Evolutionary conservation across 768 basidiomycete genomes (phyloP), one percentile per base, ranked within the genome.

Genomic region (Pleurotus citrinopileatus): DNA sequence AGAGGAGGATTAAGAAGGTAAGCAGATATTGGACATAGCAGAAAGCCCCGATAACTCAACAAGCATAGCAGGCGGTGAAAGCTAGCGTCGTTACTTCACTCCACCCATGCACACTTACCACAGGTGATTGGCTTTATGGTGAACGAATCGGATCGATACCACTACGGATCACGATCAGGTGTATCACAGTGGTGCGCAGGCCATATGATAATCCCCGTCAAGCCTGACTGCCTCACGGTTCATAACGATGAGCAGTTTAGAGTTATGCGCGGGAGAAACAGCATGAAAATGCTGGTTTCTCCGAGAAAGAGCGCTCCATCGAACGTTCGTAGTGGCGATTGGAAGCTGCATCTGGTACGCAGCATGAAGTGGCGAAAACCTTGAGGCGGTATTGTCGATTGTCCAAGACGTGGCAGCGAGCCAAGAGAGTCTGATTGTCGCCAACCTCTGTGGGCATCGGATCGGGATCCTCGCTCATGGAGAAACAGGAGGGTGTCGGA

Each of bases 121-220:
- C 48, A 51, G 48, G 48, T 51, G 48, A 51, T 51, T 40, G 38
- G 38, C 29, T 34, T 48, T 20, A 34, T 34, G 27, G 15, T 37
- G 34, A 51, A 8, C 12, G 19, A 20, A 51, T 51, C 48, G 48
- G 38, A 51, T 51, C 48, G 48, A 51, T 51, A 51, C 12, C 38
- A 37, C 15, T 26, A 51, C 48, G 48, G 48, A 51, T 51, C 48
- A 51, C 45, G 29, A 32, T 8, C 15, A 34, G 9, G 32, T 34
- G 27, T 47, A 47, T 47, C 45, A 47, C 48, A 37, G 34, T 51
- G 48, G 2, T 17, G 34, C 25, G n/a, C 17, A 10, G 23, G 32
- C 32, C 48, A 51, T 37, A 51, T 51, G 48, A 51, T 51, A 51
- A 19, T 15, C 17, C 34, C 28, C 23, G 48, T 51, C 48, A 25